A percentile compares a stretch with the other conserved stretches of the same genome.
These are phyloP conservation scores for Colletotrichum eleusines DNA, from an alignment of 2,329 filamentous ascomycete species.

Conservation along the genomic window DNA sequence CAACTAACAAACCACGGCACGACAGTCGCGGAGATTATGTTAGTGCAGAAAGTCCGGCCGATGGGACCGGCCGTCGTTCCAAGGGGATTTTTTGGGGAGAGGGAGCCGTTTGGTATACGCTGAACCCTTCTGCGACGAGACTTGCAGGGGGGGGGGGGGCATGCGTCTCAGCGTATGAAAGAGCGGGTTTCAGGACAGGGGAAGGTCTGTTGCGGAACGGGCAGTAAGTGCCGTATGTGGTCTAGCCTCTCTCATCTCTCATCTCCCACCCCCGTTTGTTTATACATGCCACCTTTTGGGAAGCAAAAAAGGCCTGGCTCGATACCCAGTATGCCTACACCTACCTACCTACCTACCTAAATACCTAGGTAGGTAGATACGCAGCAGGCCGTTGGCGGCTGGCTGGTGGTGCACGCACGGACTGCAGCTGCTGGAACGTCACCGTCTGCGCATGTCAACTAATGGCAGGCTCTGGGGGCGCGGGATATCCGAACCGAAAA, in stretches of 20 bases:
- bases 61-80: slow-evolving; percentile 10
- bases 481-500: neutral
- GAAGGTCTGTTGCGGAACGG: slow-evolving; percentile 20
- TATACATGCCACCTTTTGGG: neutral
- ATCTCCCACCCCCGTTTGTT: neutral
- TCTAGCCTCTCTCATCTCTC: slow-evolving; percentile 7
- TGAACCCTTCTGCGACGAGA: slow-evolving; percentile 35
- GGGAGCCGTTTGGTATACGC: neutral
- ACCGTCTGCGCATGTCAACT: slow-evolving; percentile 4
- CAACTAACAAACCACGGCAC: slow-evolving; percentile 24
- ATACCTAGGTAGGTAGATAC: no score
- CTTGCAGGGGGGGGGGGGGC: slow-evolving; percentile 39
- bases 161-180: slow-evolving; percentile 42
- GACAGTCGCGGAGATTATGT: slow-evolving; percentile 20
- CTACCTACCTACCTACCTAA: no score
- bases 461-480: neutral
- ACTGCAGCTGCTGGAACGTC: slow-evolving; percentile 11
- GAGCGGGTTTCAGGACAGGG: slow-evolving; percentile 43
- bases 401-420: slow-evolving; percentile 9
- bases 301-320: neutral
- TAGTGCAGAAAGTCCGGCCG: slow-evolving; percentile 16
- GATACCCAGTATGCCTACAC: neutral
- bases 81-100: slow-evolving; percentile 16
- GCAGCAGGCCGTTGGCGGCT: neutral
- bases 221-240: neutral